Percentiles rank a stretch among this genome's conserved stretches.
phyloP scores from a whole-genome alignment of 2,329 filamentous ascomycete genomes.

The Aspergillus pseudoglaucus region DNA sequence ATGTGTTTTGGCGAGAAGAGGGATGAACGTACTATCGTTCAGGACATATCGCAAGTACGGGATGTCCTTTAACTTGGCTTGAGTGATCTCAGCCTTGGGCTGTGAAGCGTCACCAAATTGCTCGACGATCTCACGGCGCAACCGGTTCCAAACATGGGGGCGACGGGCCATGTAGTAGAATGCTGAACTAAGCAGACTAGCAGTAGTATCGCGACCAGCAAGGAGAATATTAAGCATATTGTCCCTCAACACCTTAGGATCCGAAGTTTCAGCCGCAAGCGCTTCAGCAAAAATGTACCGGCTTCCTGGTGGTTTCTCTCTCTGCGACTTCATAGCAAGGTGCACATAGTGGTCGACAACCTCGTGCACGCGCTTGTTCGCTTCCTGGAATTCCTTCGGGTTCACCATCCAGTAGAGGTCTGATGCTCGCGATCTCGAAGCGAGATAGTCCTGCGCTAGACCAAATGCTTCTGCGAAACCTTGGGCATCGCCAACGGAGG shows the following conservation, averaged over 20 bases:
- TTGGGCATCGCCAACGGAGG: slow-evolving; percentile 24
- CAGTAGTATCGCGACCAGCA: slow-evolving; percentile 50
- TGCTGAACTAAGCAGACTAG: slow-evolving; percentile 37
- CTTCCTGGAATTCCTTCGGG: slow-evolving; percentile 34
- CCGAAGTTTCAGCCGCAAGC: slow-evolving; percentile 39
- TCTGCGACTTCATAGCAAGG: slow-evolving; percentile 33
- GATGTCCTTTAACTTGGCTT: slow-evolving; percentile 37
- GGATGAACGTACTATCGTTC: slow-evolving; percentile 25
- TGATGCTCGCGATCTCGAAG: slow-evolving; percentile 22
- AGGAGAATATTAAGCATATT: slow-evolving; percentile 48
- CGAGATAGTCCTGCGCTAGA: slow-evolving; percentile 25
- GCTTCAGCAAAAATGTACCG: slow-evolving; percentile 47
- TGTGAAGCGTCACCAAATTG: slow-evolving; percentile 37
- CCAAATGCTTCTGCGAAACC: slow-evolving; percentile 35
- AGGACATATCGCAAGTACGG: slow-evolving; percentile 34
- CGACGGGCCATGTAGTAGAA: slow-evolving; percentile 44
- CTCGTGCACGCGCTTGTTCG: slow-evolving; percentile 38
- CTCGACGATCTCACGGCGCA: slow-evolving; percentile 30
- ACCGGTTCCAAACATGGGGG: slow-evolving; percentile 28
- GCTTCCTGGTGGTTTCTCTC: slow-evolving; percentile 23
- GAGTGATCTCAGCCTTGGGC: slow-evolving; percentile 35
- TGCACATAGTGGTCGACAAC: slow-evolving; percentile 47
- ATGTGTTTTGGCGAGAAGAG: neutral
- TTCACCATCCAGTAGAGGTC: slow-evolving; percentile 34
- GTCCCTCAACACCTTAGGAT: slow-evolving; percentile 41